Evolutionary conservation across 345 rosid genomes (phyloP).

Genomic region (Murraya koenigii): DNA sequence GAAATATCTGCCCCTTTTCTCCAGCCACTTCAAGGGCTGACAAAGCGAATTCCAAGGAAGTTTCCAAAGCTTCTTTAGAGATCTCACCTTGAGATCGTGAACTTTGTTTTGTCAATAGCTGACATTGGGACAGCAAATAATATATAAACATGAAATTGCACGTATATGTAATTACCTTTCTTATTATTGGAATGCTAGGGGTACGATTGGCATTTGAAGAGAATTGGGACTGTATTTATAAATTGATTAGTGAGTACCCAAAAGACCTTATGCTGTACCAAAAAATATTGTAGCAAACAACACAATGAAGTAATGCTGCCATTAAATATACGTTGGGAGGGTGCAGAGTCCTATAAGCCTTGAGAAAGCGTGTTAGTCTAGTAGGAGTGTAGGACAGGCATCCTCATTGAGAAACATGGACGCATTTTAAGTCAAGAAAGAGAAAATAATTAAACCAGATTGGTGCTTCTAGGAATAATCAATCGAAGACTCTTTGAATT

Average conservation of each 20-base stretch:
- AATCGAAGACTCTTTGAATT: conserved; percentile 17
- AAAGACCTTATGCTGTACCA: not conserved
- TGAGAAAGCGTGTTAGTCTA: conserved; percentile 37
- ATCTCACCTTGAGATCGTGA: conserved; percentile 18
- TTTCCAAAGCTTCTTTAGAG: conserved; percentile 25
- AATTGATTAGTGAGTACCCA: not conserved
- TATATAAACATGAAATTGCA: not conserved
- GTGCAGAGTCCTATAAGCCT: conserved; percentile 19
- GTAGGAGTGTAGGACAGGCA: conserved; percentile 57
- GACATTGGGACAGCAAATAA: conserved; percentile 26
- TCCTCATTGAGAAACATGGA: conserved; percentile 45
- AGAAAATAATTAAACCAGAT: conserved; percentile 3
- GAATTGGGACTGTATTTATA: not conserved
- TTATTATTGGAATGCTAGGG: not conserved
- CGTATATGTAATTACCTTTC: not conserved
- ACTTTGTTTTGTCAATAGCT: conserved; percentile 29
- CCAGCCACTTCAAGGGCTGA: conserved; percentile 11
- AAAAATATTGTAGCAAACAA: not conserved
- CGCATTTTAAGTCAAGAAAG: conserved; percentile 51
- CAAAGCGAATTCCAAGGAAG: conserved; percentile 40
- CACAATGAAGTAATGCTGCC: not conserved
- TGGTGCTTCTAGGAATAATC: conserved; percentile 44
- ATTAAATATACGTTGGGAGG: not conserved
- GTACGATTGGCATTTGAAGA: not conserved
- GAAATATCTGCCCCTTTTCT: conserved; percentile 8